A percentile compares a stretch with the other conserved stretches of the same genome.
phyloP scores from a whole-genome alignment of 73 alveolate genomes.

The Symbiodinium pilosum region DNA sequence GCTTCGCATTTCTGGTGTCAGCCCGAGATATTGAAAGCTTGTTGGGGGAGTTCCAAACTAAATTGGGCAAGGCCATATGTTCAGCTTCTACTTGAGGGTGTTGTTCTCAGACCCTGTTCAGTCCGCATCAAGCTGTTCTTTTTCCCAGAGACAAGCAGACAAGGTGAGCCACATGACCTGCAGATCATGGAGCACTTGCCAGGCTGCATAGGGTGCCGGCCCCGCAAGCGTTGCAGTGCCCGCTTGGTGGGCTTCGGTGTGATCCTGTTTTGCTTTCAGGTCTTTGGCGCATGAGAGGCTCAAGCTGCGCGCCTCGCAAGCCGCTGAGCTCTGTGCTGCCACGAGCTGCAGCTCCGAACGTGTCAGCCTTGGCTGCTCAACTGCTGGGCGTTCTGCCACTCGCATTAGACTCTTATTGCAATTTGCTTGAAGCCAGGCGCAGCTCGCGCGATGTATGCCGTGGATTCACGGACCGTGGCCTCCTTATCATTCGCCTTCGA shows the following conservation, averaged over 20 bases:
- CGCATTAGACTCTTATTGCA: background rate
- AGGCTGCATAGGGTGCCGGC: constrained; percentile 35
- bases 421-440: constrained; percentile 11
- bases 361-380: background rate
- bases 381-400: background rate
- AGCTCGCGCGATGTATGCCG: constrained; percentile 42
- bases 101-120: background rate
- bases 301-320: constrained; percentile 28
- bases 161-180: constrained; percentile 69
- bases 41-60: too few relatives aligned
- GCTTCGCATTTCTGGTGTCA: background rate
- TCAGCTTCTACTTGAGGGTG: constrained; percentile 50
- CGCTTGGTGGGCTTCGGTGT: too few relatives aligned
- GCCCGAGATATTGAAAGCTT: too few relatives aligned
- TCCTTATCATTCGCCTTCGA: background rate
- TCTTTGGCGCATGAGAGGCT: constrained; percentile 51
- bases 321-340: constrained; percentile 36
- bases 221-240: background rate
- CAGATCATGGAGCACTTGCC: constrained; percentile 48
- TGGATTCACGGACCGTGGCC: constrained; percentile 48
- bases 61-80: constrained; percentile 55
- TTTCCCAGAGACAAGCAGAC: too few relatives aligned
- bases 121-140: background rate
- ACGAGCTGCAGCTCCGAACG: constrained; percentile 35
- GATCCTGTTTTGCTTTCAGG: background rate